Evolutionary conservation across 352 stramenopile species (phyloP), one percentile per base, ranked within the genome.

Genomic region (Blastocystis hominis): DNA sequence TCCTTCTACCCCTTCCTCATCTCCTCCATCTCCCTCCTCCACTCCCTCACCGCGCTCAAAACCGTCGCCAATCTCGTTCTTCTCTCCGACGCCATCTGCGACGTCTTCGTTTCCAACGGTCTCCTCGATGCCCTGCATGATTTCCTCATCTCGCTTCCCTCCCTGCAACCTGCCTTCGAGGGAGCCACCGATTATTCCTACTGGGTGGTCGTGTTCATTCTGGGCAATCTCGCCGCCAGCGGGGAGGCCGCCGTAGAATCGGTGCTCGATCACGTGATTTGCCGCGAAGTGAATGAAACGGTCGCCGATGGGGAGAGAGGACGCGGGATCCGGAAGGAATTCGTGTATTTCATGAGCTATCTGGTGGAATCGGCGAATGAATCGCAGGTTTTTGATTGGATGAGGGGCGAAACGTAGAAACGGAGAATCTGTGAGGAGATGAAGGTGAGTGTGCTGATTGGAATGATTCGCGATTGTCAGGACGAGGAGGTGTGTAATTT

Each of bases 301-400:
- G 63, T 80, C 7, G 3, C 44, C 17, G 55, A 63, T 46, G 24
- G 42, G 2, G 15, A 5, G 50, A 15, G 36, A 17, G n/a, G 40
- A 42, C 38, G 24, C 15, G 70, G 70, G 5, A 40, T 80, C 5
- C 46, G 62, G 10, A 66, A 24, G 46, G 70, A 80, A 46, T 80
- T 80, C 36, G 70, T 80, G 42, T 80, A 64, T 46, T 62, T 64
- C 17, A 15, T 80, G 46, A 80, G 70, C 46, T 63, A 80, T 80
- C 40, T 80, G 70, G 50, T 80, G 13, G 62, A 24, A 42, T 80
- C 70, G 36, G 70, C 40, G 7, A 64, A 42, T 5, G 20, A 36
- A 38, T 42, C 53, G 50, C 70, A 80, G 55, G 70, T 80, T 17
- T 44, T 15, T 50, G 20, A 46, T 44, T 62, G 2, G 36, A 13